A percentile compares a stretch with the other conserved stretches of the same genome.
Evolutionary conservation across 768 basidiomycete species (phyloP).

Genomic region (Holtermanniella nyarrowii): DNA sequence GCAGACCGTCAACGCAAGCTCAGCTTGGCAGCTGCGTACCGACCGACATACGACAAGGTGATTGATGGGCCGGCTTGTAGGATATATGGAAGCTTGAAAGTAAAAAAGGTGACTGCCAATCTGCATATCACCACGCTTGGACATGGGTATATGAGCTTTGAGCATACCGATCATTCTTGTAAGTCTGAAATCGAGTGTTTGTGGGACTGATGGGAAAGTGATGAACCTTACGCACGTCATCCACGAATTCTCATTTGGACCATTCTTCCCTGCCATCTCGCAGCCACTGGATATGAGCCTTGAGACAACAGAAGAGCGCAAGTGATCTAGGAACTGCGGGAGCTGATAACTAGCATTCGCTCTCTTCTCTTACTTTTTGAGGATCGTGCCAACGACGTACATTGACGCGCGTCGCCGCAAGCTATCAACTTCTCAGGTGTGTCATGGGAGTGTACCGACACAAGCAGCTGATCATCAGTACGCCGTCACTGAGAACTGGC

Average conservation of each 20-base stretch:
- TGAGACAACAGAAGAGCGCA: conserved; percentile 60
- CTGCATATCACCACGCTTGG: conserved; percentile 89
- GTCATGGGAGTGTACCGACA: conserved; percentile 41
- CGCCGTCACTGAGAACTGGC: conserved; percentile 84
- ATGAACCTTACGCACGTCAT: conserved; percentile 98
- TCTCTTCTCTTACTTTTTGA: conserved; percentile 88
- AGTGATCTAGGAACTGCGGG: conserved; percentile 42
- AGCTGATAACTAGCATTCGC: conserved; percentile 54
- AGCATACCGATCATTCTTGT: conserved; percentile 82
- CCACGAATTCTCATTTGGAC: conserved; percentile 92
- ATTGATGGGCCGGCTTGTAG: conserved; percentile 68
- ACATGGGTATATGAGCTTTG: conserved; percentile 78
- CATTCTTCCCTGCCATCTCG: conserved; percentile 86
- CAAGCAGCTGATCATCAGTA: conserved; percentile 58
- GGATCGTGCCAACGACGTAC: conserved; percentile 92
- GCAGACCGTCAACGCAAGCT: conserved; percentile 8
- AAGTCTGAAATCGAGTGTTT: conserved; percentile 34
- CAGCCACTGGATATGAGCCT: conserved; percentile 90
- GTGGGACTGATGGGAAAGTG: conserved; percentile 44
- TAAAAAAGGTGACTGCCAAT: conserved; percentile 90
- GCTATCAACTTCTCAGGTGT: conserved; percentile 37
- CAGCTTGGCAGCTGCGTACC: conserved; percentile 45
- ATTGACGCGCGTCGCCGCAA: conserved; percentile 47
- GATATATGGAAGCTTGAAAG: conserved; percentile 67
- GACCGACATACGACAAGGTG: conserved; percentile 61